phyloP scores from a whole-genome alignment of 2,329 filamentous ascomycete genomes.

The Atkinsonella texensis region DNA sequence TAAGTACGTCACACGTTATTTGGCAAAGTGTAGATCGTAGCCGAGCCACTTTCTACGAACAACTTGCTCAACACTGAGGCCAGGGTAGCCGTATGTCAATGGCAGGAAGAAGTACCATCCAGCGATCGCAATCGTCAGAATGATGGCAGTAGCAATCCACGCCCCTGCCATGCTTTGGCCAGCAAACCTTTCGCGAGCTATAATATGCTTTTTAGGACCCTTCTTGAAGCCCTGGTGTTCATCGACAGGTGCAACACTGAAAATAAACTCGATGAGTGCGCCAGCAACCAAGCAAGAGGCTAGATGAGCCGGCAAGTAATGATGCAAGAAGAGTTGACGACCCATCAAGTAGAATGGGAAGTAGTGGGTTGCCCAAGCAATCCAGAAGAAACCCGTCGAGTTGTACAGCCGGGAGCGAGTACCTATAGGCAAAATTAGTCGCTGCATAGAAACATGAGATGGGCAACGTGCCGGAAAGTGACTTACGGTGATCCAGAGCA shows the following conservation, averaged over 20 bases:
- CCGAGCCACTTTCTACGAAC: conserved; percentile 85
- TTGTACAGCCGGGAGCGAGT: conserved; percentile 93
- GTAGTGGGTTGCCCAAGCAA: conserved; percentile 95
- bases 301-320: conserved; percentile 90
- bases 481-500: conserved; percentile 84
- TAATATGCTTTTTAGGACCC: conserved; percentile 47
- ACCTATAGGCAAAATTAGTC: conserved; percentile 38
- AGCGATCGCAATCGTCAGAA: conserved; percentile 56
- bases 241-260: conserved; percentile 66
- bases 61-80: conserved; percentile 67
- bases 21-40: conserved; percentile 97
- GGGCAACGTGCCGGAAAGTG: no score
- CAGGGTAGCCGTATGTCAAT: conserved; percentile 89
- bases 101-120: conserved; percentile 92
- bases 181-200: conserved; percentile 71
- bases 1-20: conserved; percentile 41
- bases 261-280: conserved; percentile 88
- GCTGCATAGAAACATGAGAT: not conserved
- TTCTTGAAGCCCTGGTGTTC: conserved; percentile 29
- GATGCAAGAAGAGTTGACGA: conserved; percentile 92
- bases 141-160: conserved; percentile 66
- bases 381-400: conserved; percentile 97
- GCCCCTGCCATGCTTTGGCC: conserved; percentile 63
- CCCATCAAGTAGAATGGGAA: conserved; percentile 98
- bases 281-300: conserved; percentile 85